Base-by-base conservation (phyloP, 2,329 filamentous ascomycete genomes). In the Grosmannia serpens region DNA sequence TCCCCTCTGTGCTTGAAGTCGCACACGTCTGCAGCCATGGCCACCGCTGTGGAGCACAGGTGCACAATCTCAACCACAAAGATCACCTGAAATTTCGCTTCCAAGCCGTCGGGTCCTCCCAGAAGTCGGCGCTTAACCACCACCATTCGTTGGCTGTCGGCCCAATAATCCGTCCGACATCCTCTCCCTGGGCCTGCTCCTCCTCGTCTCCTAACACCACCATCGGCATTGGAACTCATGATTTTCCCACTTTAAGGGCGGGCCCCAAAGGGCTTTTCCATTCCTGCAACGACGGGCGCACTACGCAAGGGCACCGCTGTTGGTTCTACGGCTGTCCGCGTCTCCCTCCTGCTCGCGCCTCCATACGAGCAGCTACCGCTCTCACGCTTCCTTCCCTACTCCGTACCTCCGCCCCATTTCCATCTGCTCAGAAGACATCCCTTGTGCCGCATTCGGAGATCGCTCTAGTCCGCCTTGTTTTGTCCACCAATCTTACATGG, bases 121-220 rank as follows among this genome's bases (percentile, higher is more conserved):
- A 22, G 27, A 55, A 13, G 49, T 50, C 58, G 60, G 62, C 62
- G 62, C 62, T 62, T 61, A 62, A 64, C n/a, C 10, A 44, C 26
- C 49, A 49, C 20, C 44, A 49, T 54, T 53, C 57, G 61, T 60
- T 62, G 60, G 57, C 29, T 35, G n/a, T 62, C 62, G 62, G 62
- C 22, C n/a, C 56, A 63, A 63, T 54, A 53, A 27, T 61, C 60
- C 29, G n/a, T 24, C 60, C 60, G 60, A 53, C 33, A 22, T 46
- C 26, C 9, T 27, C 17, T 17, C 38, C 20, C 26, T 26, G 26
- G 6, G 9, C 20, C 20, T 20, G 41, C 41, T 46, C 41, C 41
- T 46, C 20, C 20, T 46, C 41, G 41, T 10, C 41, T n/a, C n/a
- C 41, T 22, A n/a, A n/a, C 41, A 46, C 41, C 41, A 24, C 41